Percentiles rank a stretch among this genome's conserved stretches.
These are phyloP conservation scores for Inosperma sp. DNA, from an alignment of 768 basidiomycete genomes.

Conservation along the genomic window DNA sequence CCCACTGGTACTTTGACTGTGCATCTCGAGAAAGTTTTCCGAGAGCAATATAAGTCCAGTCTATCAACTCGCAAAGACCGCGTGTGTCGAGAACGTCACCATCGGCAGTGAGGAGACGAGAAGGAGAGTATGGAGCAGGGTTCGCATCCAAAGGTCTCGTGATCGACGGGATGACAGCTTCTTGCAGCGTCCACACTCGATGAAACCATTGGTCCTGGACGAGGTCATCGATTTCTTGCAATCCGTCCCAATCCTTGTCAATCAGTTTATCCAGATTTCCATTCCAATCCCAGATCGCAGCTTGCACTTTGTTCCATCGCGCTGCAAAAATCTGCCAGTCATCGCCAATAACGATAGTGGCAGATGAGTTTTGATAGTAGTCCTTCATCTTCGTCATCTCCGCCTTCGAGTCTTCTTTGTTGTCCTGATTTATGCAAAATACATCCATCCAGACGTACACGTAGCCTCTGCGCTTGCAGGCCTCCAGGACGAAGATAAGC, in stretches of 20 bases:
- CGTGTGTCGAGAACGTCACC: background rate
- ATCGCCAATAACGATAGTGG: background rate
- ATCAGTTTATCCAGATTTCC: background rate
- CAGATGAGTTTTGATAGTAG: background rate
- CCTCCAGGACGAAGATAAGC: background rate
- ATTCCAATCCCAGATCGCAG: background rate
- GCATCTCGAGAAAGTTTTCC: background rate
- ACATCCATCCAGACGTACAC: background rate
- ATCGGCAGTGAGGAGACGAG: background rate
- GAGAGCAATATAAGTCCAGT: background rate
- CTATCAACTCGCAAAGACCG: background rate
- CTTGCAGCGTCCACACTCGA: background rate
- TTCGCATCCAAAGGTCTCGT: background rate
- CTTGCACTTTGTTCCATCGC: background rate
- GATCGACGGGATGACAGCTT: background rate
- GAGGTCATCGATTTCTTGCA: background rate
- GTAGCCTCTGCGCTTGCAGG: background rate
- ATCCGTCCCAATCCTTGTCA: background rate
- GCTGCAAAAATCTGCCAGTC: background rate
- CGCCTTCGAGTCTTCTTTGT: background rate
- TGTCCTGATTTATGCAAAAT: background rate
- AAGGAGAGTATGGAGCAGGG: background rate
- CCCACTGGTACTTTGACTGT: too few species aligned
- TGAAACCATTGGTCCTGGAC: background rate
- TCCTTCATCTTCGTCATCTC: background rate